Conservation (phyloP, 2,329 filamentous ascomycete genomes). For the Xylariaceae sp. region DNA sequence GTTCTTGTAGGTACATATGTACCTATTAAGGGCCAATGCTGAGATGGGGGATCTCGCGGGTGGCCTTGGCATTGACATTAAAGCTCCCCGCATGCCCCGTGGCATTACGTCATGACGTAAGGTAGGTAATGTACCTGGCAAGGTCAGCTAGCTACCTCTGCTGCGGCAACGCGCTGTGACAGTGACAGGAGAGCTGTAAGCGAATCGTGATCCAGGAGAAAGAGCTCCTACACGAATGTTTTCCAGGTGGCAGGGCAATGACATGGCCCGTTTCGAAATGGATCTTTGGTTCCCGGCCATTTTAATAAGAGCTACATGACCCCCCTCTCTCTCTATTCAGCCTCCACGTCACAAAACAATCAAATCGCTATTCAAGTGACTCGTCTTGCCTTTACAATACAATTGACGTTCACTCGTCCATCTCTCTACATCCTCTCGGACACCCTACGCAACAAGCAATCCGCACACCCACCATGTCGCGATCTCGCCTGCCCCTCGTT, state of each 20-base stretch:
- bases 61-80: background rate
- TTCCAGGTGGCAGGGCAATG: background rate
- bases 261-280: too few relatives aligned
- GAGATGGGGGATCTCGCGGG: too few relatives aligned
- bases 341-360: conserved; percentile 5
- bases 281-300: background rate
- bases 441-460: background rate
- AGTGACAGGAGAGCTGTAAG: background rate
- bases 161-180: too few relatives aligned
- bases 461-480: conserved; percentile 8
- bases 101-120: conserved; percentile 10
- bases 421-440: background rate
- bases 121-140: background rate
- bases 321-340: conserved; percentile 8
- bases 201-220: conserved; percentile 1
- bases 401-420: background rate
- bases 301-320: conserved; percentile 2
- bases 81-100: conserved; percentile 9
- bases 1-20: too few relatives aligned
- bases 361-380: too few relatives aligned
- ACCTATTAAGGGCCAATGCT: too few relatives aligned
- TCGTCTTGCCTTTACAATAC: background rate
- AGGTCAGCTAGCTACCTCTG: background rate
- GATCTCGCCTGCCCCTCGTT: conserved; percentile 30
- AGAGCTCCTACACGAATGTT: conserved; percentile 1